These are phyloP conservation scores for Colletotrichum scovillei DNA, from an alignment of 2,329 filamentous ascomycete genomes.

Conservation along the genomic window DNA sequence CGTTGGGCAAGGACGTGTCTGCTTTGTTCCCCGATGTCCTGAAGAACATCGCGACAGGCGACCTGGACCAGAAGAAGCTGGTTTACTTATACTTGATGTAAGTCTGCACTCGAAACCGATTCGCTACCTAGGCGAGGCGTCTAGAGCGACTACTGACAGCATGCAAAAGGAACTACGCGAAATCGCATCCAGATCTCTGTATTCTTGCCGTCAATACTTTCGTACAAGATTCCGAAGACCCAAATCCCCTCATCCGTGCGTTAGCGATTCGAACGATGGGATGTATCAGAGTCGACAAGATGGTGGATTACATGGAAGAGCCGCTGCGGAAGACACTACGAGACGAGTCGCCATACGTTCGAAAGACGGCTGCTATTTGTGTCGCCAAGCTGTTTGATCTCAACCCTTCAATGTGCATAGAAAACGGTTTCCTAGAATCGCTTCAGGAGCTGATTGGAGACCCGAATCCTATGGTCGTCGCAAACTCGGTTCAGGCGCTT, in stretches of 20 bases:
- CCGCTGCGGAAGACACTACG: conserved; percentile 93
- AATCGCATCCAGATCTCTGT: conserved; percentile 97
- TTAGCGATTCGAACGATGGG: conserved; percentile 98
- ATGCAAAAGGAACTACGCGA: conserved; percentile 86
- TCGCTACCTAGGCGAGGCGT: background rate
- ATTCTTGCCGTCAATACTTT: conserved; percentile 99
- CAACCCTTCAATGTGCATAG: conserved; percentile 90
- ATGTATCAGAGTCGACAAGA: conserved; percentile 97
- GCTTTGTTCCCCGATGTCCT: conserved; percentile 96
- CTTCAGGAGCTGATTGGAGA: conserved; percentile 97
- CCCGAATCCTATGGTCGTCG: conserved; percentile 98
- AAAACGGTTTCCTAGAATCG: conserved; percentile 95
- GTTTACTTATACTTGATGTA: conserved; percentile 98
- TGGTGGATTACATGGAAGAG: conserved; percentile 99
- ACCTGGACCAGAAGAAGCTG: conserved; percentile 99
- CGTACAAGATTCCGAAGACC: conserved; percentile 98
- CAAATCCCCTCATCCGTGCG: conserved; percentile 94
- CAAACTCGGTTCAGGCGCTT: conserved; percentile 94
- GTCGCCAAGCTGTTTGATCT: conserved; percentile 98
- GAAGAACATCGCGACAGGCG: conserved; percentile 96
- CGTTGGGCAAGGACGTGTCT: conserved; percentile 97
- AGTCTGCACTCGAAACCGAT: conserved; percentile 44
- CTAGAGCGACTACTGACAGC: conserved; percentile 37
- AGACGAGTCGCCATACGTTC: conserved; percentile 97
- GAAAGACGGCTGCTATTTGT: conserved; percentile 97